Evolutionary conservation across 441 rosid species (phyloP), one percentile per base, ranked within the genome.

Genomic region (Adansonia grandidieri): DNA sequence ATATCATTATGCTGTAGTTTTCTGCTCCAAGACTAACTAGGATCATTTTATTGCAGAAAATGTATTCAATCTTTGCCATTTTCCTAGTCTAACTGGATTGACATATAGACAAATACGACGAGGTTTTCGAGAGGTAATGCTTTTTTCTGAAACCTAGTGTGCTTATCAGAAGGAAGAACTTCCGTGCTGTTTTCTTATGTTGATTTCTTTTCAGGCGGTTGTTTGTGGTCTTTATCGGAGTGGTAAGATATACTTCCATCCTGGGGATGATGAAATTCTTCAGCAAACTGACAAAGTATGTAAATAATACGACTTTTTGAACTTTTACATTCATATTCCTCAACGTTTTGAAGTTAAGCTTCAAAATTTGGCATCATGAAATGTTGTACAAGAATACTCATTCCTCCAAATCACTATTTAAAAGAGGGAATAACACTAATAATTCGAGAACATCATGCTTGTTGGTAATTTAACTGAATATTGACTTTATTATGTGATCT

Each of bases 141-240:
- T 63, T 74, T 58, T 24, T 65, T 19, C 73, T 20, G 50, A 64
- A 71, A 56, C 57, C 37, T 65, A 77, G 74, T 68, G 51, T 82
- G 57, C 15, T 64, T 70, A 20, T 42, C 24, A 13, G 32, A 22
- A 65, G 74, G 4, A 50, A 72, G 57, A 51, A 75, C 66, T 76
- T 80, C 51, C 14, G 32, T 69, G 54, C 57, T 5, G 40, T 81
- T 75, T 80, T 60, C 75, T 74, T 74, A 48, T 77, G 70, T 69
- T 83, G 76, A 22, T 81, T 61, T 79, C 72, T 50, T 82, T 85
- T 78, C 92, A 96, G 98, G 98, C 88, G 63, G 95, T 96, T 71
- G 99, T 93, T 66, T 96, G 97, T 81, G 99, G 99, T 79, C 89
- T 96, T 82, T 82, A 85, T 76, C 90, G 97, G 79, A 84, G 76